Conservation (phyloP, 2,329 filamentous ascomycete genomes). For the Alternaria gaisen region DNA sequence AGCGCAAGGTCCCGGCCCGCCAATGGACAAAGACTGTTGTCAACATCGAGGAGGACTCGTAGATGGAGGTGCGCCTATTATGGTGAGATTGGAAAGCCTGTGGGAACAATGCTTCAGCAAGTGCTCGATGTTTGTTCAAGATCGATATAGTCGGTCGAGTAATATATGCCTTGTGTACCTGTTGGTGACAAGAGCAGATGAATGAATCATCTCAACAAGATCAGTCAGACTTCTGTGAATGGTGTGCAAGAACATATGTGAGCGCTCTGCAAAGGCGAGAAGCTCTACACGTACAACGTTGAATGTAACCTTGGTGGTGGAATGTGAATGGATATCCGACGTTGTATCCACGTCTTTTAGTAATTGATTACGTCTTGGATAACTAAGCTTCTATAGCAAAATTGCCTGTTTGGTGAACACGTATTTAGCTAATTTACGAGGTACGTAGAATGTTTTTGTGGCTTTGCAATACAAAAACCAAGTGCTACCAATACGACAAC, state of each 20-base stretch:
- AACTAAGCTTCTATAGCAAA: no score
- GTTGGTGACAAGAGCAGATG: neutral
- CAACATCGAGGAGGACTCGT: slow-evolving; percentile 70
- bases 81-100: neutral
- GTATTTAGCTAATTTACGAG: no score
- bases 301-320: neutral
- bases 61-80: slow-evolving; percentile 37
- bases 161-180: neutral
- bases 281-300: neutral
- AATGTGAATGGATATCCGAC: neutral
- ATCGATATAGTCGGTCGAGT: neutral
- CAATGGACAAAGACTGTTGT: slow-evolving; percentile 65
- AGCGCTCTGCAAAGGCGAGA: neutral
- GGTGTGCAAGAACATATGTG: neutral
- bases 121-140: neutral
- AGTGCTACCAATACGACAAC: no score
- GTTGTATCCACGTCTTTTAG: neutral
- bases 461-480: no score
- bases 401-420: no score
- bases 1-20: slow-evolving; percentile 61
- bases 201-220: neutral
- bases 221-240: neutral
- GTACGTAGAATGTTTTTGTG: no score
- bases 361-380: no score
- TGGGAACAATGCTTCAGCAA: neutral